phyloP scores from a whole-genome alignment of 345 rosid genomes.

The Gossypium stocksii region DNA sequence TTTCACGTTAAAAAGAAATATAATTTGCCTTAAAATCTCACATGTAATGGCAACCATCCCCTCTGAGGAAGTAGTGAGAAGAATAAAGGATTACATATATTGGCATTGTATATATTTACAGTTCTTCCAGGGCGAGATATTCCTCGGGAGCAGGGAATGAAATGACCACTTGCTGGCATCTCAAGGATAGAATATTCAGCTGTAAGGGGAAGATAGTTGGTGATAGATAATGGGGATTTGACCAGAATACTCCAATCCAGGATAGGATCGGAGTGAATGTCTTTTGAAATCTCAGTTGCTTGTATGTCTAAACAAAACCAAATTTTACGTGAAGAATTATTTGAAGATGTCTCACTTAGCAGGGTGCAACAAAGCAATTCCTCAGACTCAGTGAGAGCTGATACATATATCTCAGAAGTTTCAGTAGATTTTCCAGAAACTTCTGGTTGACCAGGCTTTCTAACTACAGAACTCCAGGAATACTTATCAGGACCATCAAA shows the following conservation, averaged over 20 bases:
- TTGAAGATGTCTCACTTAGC: conserved; percentile 59
- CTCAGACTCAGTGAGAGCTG: conserved; percentile 63
- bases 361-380: conserved; percentile 64
- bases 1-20: not conserved
- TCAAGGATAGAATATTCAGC: conserved; percentile 80
- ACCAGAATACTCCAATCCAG: conserved; percentile 84
- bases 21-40: conserved; percentile 28
- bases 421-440: conserved; percentile 29
- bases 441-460: conserved; percentile 32
- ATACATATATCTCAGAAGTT: conserved; percentile 56
- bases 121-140: conserved; percentile 57
- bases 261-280: conserved; percentile 68
- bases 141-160: conserved; percentile 56
- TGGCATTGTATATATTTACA: conserved; percentile 67
- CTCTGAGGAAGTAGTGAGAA: conserved; percentile 76
- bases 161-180: conserved; percentile 60
- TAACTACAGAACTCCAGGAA: conserved; percentile 81
- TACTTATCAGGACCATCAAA: conserved; percentile 41
- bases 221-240: conserved; percentile 73
- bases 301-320: conserved; percentile 83
- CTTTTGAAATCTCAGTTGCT: conserved; percentile 79
- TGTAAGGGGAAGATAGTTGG: conserved; percentile 76
- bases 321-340: conserved; percentile 35
- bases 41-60: conserved; percentile 83
- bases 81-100: conserved; percentile 62